These are phyloP conservation scores for Auricularia auricula-judae DNA, from an alignment of 768 basidiomycete genomes.

Conservation along the genomic window DNA sequence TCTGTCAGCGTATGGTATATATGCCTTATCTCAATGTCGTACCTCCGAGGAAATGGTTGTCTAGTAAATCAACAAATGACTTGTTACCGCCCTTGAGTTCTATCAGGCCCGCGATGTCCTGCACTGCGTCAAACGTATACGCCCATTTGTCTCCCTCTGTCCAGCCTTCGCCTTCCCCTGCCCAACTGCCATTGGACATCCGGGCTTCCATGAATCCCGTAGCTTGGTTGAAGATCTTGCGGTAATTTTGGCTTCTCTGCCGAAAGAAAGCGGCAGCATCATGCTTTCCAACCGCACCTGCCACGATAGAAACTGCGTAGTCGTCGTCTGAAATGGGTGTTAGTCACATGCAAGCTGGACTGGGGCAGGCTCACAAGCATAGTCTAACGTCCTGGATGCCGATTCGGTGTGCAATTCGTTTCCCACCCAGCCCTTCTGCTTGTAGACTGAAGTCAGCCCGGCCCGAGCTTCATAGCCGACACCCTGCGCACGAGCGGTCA, in stretches of 20 bases:
- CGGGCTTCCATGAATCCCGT: constrained; percentile 81
- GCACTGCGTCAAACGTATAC: constrained; percentile 70
- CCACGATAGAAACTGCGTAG: constrained; percentile 58
- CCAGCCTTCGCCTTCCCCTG: constrained; percentile 60
- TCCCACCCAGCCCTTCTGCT: constrained; percentile 61
- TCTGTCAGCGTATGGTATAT: neutral
- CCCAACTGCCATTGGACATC: constrained; percentile 57
- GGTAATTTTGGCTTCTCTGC: constrained; percentile 45
- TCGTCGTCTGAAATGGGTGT: constrained; percentile 49
- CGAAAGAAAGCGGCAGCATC: constrained; percentile 39
- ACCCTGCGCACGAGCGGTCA: constrained; percentile 25
- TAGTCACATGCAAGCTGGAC: neutral
- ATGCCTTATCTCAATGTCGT: constrained; percentile 7
- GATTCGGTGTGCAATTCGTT: constrained; percentile 71
- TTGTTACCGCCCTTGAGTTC: constrained; percentile 51
- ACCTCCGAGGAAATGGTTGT: constrained; percentile 42
- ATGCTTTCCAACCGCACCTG: constrained; percentile 39
- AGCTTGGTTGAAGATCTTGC: constrained; percentile 52
- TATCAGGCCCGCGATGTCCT: constrained; percentile 54
- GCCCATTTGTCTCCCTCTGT: constrained; percentile 76
- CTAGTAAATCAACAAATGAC: constrained; percentile 55
- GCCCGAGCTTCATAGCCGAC: constrained; percentile 77
- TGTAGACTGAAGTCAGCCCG: constrained; percentile 61
- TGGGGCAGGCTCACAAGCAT: constrained; percentile 44
- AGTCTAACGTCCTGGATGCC: constrained; percentile 67